Percentiles rank a stretch among this genome's conserved stretches.
These are phyloP conservation scores for Phytophthora europaea DNA, from an alignment of 352 stramenopile genomes.

Conservation along the genomic window DNA sequence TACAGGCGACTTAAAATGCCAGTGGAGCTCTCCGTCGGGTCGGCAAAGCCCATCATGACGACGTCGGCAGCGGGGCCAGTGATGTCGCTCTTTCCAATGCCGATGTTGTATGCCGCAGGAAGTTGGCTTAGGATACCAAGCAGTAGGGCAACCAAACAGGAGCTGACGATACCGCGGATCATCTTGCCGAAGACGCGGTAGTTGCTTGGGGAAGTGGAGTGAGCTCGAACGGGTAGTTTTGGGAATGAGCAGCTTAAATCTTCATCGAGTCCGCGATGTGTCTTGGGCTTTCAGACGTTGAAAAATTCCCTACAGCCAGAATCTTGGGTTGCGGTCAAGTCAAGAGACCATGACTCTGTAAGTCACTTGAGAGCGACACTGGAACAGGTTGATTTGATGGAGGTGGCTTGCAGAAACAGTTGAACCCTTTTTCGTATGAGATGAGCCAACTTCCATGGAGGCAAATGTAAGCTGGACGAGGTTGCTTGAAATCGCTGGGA, in stretches of 20 bases:
- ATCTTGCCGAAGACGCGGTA: neutral
- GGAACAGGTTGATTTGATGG: neutral
- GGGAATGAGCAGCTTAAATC: neutral
- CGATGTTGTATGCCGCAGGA: slow-evolving; percentile 43
- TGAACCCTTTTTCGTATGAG: too few relatives aligned
- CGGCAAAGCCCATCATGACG: slow-evolving; percentile 71
- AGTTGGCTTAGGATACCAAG: neutral
- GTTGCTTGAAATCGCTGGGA: too few relatives aligned
- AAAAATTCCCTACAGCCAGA: neutral
- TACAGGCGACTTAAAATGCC: slow-evolving; percentile 72
- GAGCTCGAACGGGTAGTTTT: neutral
- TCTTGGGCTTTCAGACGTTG: neutral
- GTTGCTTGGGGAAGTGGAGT: neutral
- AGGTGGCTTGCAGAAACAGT: neutral
- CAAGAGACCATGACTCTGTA: neutral
- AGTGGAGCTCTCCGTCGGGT: slow-evolving; percentile 46
- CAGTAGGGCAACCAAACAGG: slow-evolving; percentile 1
- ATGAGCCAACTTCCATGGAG: too few relatives aligned
- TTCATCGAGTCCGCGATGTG: neutral
- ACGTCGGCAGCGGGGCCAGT: slow-evolving; percentile 63
- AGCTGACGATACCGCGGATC: neutral
- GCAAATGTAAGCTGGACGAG: too few relatives aligned
- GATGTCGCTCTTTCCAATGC: slow-evolving; percentile 66
- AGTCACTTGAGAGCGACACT: neutral
- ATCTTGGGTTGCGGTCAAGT: neutral